These are phyloP conservation scores for Salix arbutifolia DNA, from an alignment of 345 rosid species.

Conservation along the genomic window DNA sequence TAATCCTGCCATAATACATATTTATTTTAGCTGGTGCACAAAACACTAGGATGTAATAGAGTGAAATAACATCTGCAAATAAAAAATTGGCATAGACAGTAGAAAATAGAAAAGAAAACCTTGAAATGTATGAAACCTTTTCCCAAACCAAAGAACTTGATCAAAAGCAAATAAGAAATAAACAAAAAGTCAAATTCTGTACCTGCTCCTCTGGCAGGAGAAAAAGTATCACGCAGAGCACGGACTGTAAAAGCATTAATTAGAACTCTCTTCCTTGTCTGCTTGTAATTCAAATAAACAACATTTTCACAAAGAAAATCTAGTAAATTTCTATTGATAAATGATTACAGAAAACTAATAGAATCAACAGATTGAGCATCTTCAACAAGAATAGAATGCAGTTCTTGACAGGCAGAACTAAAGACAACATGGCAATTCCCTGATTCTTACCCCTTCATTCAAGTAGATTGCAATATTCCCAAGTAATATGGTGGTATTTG, in stretches of 20 bases:
- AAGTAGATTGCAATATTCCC: slow-evolving; percentile 89
- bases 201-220: slow-evolving; percentile 99
- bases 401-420: slow-evolving; percentile 6
- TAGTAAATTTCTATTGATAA: background rate
- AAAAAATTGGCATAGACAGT: background rate
- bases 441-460: slow-evolving; percentile 79
- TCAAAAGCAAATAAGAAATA: background rate
- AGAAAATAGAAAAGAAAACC: background rate
- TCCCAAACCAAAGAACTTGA: background rate
- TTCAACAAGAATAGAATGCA: slow-evolving; percentile 2
- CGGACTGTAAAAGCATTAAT: slow-evolving; percentile 99
- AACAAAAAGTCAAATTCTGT: slow-evolving; percentile 18
- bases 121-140: background rate
- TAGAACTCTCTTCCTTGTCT: slow-evolving; percentile 95
- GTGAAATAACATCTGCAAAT: background rate
- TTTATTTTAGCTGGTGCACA: slow-evolving; percentile 5
- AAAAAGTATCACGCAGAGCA: slow-evolving; percentile 90
- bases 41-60: background rate
- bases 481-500: slow-evolving; percentile 94
- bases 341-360: background rate
- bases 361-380: background rate
- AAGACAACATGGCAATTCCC: slow-evolving; percentile 6
- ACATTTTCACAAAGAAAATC: slow-evolving; percentile 4
- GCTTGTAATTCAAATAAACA: slow-evolving; percentile 19
- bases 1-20: slow-evolving; percentile 52